Base-by-base conservation (phyloP, 768 basidiomycete species). In the Boletus reticuloceps region DNA sequence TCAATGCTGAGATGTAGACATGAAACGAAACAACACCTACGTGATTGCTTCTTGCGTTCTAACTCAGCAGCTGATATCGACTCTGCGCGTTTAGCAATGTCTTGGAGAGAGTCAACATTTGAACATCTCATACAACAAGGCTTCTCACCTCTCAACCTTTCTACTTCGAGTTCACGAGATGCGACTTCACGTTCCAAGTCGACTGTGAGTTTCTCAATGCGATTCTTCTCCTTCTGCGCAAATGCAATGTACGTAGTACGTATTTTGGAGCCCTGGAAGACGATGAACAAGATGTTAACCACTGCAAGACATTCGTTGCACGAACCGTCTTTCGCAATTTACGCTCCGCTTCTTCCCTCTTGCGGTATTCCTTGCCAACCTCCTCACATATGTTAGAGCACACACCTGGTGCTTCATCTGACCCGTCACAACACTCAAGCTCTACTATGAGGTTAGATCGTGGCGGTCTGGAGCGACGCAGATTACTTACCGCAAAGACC, bases 341-440 rank as follows among this genome's bases (percentile, higher is more conserved):
- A 34, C 77, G 76, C 64, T 89, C 86, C n/a, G 82, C 89, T 39
- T 88, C 89, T 31, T 75, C 73, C 67, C 83, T 80, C 71, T 81
- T 82, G 60, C 85, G 76, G 70, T 90, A 83, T 32, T 64, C 82
- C 54, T 83, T 81, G 2, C 94, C 94, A 42, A 90, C 78, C 65
- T 88, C 83, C 45, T 79, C 77, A 69, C 97, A 99, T 4, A 73
- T 74, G 69, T 97, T 85, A 36, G 79, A 72, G 69, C 97, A 99
- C 16, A 88, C 77, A 17, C 93, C 93, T 11, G 82, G 71, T 25
- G 77, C 80, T 73, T 99, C 97, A 71, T 99, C 96, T 0, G 94
- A 93, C 13, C 96, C 96, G 62, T 99, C 96, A 65, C 96, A 99
- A 64, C 96, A 99, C 67, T 92, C 83, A 1, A 82, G 79, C 69